These are phyloP conservation scores for Penicillium silybi DNA, from an alignment of 495 filamentous ascomycete genomes.

Conservation along the genomic window DNA sequence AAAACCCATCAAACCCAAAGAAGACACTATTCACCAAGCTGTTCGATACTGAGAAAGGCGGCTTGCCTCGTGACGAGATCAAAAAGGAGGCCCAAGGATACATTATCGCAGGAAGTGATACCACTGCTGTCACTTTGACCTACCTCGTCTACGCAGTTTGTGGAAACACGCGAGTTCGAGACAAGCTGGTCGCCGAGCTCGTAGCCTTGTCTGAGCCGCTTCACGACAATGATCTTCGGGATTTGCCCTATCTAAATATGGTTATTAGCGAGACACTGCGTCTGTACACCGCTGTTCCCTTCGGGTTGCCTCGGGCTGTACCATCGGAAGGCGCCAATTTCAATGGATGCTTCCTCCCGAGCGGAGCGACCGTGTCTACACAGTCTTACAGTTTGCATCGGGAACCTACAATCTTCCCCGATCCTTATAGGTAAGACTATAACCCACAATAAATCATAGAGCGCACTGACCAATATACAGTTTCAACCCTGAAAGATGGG, in stretches of 20 bases:
- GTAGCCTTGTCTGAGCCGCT: conserved; percentile 27
- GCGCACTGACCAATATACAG: conserved; percentile 7
- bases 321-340: conserved; percentile 24
- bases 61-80: conserved; percentile 38
- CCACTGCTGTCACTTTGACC: conserved; percentile 43
- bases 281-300: conserved; percentile 47
- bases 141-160: conserved; percentile 39
- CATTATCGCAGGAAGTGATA: conserved; percentile 52
- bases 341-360: conserved; percentile 29
- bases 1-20: conserved; percentile 33
- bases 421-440: conserved; percentile 24
- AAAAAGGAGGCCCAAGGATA: conserved; percentile 37
- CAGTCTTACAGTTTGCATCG: conserved; percentile 46
- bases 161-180: conserved; percentile 25
- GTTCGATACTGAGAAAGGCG: conserved; percentile 34
- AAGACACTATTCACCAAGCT: conserved; percentile 47
- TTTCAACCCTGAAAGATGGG: conserved; percentile 44
- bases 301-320: conserved; percentile 37
- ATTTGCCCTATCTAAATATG: conserved; percentile 36
- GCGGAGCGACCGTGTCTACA: conserved; percentile 29
- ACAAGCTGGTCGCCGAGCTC: conserved; percentile 41
- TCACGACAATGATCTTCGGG: conserved; percentile 32
- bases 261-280: conserved; percentile 51
- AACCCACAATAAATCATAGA: not conserved
- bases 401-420: conserved; percentile 23